A percentile compares a stretch with the other conserved stretches of the same genome.
Evolutionary conservation across 2,329 filamentous ascomycete genomes (phyloP).

Genomic region (Macroventuria anomochaeta): DNA sequence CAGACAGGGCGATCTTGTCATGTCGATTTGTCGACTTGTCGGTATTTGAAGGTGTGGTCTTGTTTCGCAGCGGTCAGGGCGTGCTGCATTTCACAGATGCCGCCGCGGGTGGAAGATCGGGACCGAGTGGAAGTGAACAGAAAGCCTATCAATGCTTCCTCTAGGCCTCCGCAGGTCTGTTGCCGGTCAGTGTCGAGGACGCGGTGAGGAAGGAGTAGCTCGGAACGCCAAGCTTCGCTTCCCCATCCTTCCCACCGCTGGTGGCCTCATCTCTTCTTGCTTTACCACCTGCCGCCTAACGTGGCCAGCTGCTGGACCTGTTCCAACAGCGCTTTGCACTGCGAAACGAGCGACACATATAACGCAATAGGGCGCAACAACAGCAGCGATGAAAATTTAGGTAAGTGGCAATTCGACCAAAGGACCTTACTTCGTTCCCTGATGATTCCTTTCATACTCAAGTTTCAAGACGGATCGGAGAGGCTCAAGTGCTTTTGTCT

Average conservation of each 20-base stretch:
- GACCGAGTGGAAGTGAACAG: no score
- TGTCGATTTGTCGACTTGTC: no score
- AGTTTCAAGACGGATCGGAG: conserved; percentile 49
- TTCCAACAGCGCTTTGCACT: neutral
- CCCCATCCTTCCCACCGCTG: conserved; percentile 1
- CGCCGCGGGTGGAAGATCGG: no score
- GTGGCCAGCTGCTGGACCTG: neutral
- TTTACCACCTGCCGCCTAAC: neutral
- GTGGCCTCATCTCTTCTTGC: conserved; percentile 1
- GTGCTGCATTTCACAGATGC: no score
- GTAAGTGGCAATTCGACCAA: conserved; percentile 3
- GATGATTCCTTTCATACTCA: conserved; percentile 37
- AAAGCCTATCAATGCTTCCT: no score
- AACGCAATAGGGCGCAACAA: no score
- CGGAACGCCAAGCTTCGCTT: conserved; percentile 12
- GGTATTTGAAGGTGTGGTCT: neutral
- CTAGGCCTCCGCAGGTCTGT: no score
- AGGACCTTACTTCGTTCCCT: neutral
- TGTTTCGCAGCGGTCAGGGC: neutral
- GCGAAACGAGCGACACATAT: neutral
- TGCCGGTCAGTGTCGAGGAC: no score
- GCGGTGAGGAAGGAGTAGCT: neutral
- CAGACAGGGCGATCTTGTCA: neutral
- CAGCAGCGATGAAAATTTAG: neutral
- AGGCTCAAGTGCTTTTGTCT: conserved; percentile 38